Evolutionary conservation across 192 early-diverging fungal genomes (phyloP), one percentile per base, ranked within the genome.

Genomic region (Haplosporangium gracile): DNA sequence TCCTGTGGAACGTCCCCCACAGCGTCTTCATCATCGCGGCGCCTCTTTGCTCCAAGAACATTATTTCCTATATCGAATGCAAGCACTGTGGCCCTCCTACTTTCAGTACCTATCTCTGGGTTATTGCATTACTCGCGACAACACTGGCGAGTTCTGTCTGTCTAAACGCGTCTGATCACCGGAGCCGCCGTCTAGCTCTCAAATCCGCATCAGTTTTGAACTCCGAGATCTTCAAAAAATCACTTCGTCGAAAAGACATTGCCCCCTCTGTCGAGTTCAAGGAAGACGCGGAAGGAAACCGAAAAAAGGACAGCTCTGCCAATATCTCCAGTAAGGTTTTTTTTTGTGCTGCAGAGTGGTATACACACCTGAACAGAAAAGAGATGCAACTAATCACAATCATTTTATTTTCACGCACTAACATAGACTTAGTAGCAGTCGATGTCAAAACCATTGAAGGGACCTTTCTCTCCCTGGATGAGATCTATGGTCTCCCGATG

Each of bases 121-220:
- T 93, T 0, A 76, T 94, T 36, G 91, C 90, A 18, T 68, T 96
- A 47, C 84, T 95, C 47, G 9, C 92, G 26, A 82, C 85, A 5
- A 77, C 80, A 13, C 34, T 79, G 2, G 70, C 87, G 11, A 89
- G 90, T 10, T 90, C 92, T 36, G 34, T 88, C 6, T 47, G 88
- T 13, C 45, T 83, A 6, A 90, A 92, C 72, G 90, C 91, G 77
- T 81, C 88, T 5, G 81, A 95, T 29, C 93, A 91, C 80, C 91
- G 90, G 47, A 94, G 94, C 39, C 90, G 95, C 9, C 89, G 90
- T 26, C 72, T 95, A 8, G 88, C 90, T 65, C 80, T 95, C 69
- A 92, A 92, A 55, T 78, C 87, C 13, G 63, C 88, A 22, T 60
- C 92, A 38, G 84, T 92, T 39, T 75, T 70, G n/a, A 84, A 79